Evolutionary conservation across 2,329 filamentous ascomycete genomes (phyloP).

Genomic region (Cordyceps cateniannulata): DNA sequence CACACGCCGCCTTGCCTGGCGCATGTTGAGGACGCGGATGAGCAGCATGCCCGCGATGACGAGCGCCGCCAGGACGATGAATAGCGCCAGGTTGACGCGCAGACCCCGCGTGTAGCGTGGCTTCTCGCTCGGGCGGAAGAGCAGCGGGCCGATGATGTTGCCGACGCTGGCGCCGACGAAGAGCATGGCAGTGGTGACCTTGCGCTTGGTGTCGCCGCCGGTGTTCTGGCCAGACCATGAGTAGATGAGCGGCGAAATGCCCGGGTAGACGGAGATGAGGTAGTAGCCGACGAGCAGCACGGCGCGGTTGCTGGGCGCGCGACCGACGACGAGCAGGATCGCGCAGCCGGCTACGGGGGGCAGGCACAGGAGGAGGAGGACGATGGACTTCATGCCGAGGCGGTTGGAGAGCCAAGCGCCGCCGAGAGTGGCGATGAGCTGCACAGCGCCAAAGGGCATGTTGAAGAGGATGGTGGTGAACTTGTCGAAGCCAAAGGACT

Average conservation of each 20-base stretch:
- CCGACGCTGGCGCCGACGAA: slow-evolving; percentile 57
- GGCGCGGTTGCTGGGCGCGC: slow-evolving; percentile 37
- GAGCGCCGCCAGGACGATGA: slow-evolving; percentile 48
- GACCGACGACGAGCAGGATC: slow-evolving; percentile 45
- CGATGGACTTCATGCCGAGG: slow-evolving; percentile 49
- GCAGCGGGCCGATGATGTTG: slow-evolving; percentile 58
- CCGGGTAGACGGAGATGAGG: slow-evolving; percentile 54
- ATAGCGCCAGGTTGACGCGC: slow-evolving; percentile 52
- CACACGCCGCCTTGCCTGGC: slow-evolving; percentile 33
- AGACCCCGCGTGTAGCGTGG: slow-evolving; percentile 53
- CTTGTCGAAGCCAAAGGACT: slow-evolving; percentile 47
- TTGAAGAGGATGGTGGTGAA: slow-evolving; percentile 52
- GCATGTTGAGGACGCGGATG: slow-evolving; percentile 43
- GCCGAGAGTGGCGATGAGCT: slow-evolving; percentile 53
- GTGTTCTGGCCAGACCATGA: slow-evolving; percentile 54
- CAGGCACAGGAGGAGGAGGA: slow-evolving; percentile 47
- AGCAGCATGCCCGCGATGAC: slow-evolving; percentile 29
- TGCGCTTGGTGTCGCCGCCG: slow-evolving; percentile 61
- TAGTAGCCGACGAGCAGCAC: slow-evolving; percentile 52
- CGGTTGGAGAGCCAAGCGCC: slow-evolving; percentile 48
- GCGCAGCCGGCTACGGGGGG: slow-evolving; percentile 51
- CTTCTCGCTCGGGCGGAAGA: slow-evolving; percentile 51
- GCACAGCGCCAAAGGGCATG: slow-evolving; percentile 51
- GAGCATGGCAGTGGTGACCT: slow-evolving; percentile 53
- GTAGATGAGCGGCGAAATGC: slow-evolving; percentile 48